Evolutionary conservation across 208 protist species (phyloP), one percentile per base, ranked within the genome.

Genomic region (Leishmania lainsoni): DNA sequence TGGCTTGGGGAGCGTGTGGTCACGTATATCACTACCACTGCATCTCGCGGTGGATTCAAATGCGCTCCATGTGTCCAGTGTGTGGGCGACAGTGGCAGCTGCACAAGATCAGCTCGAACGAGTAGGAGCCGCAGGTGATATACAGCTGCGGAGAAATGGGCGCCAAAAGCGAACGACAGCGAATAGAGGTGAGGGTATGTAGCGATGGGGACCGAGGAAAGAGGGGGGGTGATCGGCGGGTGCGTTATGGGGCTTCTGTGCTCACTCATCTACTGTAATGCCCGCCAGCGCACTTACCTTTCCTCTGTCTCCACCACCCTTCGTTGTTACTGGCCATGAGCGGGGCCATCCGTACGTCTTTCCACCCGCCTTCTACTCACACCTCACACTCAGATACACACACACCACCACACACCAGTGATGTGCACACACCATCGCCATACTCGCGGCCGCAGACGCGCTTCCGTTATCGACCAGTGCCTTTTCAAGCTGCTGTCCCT

Each of bases 1-100:
- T 99, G 17, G 98, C 97, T 16, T 99, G 98, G 98, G 91, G 93
- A 32, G 76, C 63, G 70, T 96, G 93, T 58, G 87, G 88, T 3
- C 93, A 96, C 75, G 80, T 91, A 4, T 96, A 94, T 77, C 93
- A 96, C 85, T 85, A 87, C 26, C 93, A 94, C 81, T 96, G 93
- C 76, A 81, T 96, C 35, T 71, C 83, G 20, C 84, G 81, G 22
- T 96, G 93, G 91, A 77, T 88, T 61, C 75, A 76, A n/a, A 86
- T 86, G 83, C 83, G 84, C 29, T 61, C 81, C 17, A 84, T 86
- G 61, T 96, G 93, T 66, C 93, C 93, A 0, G 83, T 91, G 32
- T 96, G 93, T 75, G 87, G 90, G 52, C 78, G 84, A 29, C 61
- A 79, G 61, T 95, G 91, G 93, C 75, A 84, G 49, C 78, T 89